Evolutionary conservation across 2,329 filamentous ascomycete species (phyloP).

Genomic region (Trichoderma koningii): DNA sequence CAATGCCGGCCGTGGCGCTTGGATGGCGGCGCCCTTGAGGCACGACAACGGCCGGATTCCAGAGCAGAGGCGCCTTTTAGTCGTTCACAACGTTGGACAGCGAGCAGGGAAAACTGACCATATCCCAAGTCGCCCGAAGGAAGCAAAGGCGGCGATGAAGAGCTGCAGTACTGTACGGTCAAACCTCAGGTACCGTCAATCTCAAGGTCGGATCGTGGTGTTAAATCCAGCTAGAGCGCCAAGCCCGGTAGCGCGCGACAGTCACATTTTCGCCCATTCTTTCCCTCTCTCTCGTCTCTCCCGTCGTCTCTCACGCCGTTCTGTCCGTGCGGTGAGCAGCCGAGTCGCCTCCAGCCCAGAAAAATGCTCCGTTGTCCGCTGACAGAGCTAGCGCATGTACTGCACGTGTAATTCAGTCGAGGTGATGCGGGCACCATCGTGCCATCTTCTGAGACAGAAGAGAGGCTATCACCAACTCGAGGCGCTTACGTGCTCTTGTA

Average conservation of each 20-base stretch:
- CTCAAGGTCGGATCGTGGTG: constrained; percentile 1
- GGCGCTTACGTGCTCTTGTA: constrained; percentile 2
- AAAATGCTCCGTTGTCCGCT: neutral
- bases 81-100: too few relatives aligned
- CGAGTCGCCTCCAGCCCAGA: neutral
- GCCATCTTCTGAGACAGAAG: neutral
- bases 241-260: constrained; percentile 22
- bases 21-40: constrained; percentile 8
- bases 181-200: too few relatives aligned
- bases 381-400: too few relatives aligned
- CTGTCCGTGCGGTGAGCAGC: constrained; percentile 17
- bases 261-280: neutral
- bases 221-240: constrained; percentile 25
- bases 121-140: too few relatives aligned
- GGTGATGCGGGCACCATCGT: too few relatives aligned
- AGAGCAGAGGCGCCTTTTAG: neutral
- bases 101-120: too few relatives aligned
- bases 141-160: neutral
- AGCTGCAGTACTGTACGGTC: too few relatives aligned
- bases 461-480: neutral
- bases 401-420: too few relatives aligned
- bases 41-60: constrained; percentile 5
- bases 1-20: neutral
- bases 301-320: neutral
- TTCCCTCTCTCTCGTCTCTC: neutral